A percentile compares a stretch with the other conserved stretches of the same genome.
phyloP scores from a whole-genome alignment of 176 grass and related monocot genomes.

The Dactylis glomerata region DNA sequence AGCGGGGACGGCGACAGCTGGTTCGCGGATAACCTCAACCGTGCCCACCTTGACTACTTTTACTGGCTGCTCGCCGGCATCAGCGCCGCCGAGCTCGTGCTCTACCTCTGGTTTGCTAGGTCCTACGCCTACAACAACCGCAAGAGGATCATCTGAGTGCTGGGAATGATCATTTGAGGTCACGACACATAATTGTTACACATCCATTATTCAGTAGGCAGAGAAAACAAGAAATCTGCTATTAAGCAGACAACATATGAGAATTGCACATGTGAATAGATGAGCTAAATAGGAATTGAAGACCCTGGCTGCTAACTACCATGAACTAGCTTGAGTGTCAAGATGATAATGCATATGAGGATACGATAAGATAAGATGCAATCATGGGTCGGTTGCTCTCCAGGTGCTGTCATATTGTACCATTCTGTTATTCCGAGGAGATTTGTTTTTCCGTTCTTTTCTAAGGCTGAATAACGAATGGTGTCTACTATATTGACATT shows the following conservation, averaged over 20 bases:
- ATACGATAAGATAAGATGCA: neutral
- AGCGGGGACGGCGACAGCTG: slow-evolving; percentile 36
- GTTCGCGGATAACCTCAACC: slow-evolving; percentile 51
- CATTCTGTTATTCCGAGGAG: neutral
- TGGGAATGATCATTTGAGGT: neutral
- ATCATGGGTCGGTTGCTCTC: neutral
- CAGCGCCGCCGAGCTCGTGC: neutral
- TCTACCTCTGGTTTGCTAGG: neutral
- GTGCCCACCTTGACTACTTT: slow-evolving; percentile 63
- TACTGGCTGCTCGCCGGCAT: slow-evolving; percentile 50
- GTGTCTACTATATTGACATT: neutral
- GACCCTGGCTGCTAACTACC: neutral
- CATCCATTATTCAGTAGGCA: neutral
- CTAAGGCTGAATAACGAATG: neutral
- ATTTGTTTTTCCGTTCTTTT: neutral
- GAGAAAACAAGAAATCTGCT: neutral
- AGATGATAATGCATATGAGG: neutral
- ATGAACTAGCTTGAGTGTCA: neutral
- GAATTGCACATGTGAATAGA: neutral
- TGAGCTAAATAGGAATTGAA: neutral
- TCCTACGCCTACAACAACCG: neutral
- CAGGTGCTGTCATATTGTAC: neutral
- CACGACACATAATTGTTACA: neutral
- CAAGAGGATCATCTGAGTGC: neutral
- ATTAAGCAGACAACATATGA: neutral